Evolutionary conservation across 805 yeast genomes (phyloP).

Genomic region (Candida germanica): DNA sequence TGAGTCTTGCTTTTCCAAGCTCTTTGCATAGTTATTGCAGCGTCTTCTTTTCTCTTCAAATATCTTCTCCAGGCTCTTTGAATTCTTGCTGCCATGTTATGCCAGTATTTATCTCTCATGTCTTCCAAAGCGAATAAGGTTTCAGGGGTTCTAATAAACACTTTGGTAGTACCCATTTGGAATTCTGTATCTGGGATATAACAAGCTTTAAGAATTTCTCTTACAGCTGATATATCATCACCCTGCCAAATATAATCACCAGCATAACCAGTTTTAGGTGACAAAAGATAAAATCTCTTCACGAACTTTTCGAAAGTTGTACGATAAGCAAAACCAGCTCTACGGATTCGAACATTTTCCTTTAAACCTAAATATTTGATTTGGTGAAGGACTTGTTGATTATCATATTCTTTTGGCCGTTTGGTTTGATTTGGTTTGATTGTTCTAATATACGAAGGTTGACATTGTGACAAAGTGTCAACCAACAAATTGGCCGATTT

Average conservation of each 20-base stretch:
- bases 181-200: slow-evolving; percentile 77
- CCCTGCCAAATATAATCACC: slow-evolving; percentile 63
- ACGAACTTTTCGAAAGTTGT: slow-evolving; percentile 95
- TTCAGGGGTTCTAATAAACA: slow-evolving; percentile 95
- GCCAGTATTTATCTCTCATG: slow-evolving; percentile 97
- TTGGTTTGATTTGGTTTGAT: slow-evolving; percentile 95
- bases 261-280: slow-evolving; percentile 91
- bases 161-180: slow-evolving; percentile 89
- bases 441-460: slow-evolving; percentile 95
- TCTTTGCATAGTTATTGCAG: slow-evolving; percentile 77
- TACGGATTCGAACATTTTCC: slow-evolving; percentile 94
- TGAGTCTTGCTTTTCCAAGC: slow-evolving; percentile 78
- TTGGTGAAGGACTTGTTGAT: slow-evolving; percentile 88
- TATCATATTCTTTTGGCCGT: slow-evolving; percentile 86
- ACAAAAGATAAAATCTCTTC: slow-evolving; percentile 85
- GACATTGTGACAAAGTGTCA: slow-evolving; percentile 83
- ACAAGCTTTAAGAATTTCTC: slow-evolving; percentile 48
- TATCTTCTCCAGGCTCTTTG: slow-evolving; percentile 96
- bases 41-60: slow-evolving; percentile 75
- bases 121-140: slow-evolving; percentile 93
- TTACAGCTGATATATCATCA: slow-evolving; percentile 51
- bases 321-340: slow-evolving; percentile 98
- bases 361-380: slow-evolving; percentile 93
- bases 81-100: slow-evolving; percentile 94
- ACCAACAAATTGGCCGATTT: slow-evolving; percentile 87